Evolutionary conservation across 768 basidiomycete species (phyloP), one percentile per base, ranked within the genome.

Genomic region (Tricholoma sp.): DNA sequence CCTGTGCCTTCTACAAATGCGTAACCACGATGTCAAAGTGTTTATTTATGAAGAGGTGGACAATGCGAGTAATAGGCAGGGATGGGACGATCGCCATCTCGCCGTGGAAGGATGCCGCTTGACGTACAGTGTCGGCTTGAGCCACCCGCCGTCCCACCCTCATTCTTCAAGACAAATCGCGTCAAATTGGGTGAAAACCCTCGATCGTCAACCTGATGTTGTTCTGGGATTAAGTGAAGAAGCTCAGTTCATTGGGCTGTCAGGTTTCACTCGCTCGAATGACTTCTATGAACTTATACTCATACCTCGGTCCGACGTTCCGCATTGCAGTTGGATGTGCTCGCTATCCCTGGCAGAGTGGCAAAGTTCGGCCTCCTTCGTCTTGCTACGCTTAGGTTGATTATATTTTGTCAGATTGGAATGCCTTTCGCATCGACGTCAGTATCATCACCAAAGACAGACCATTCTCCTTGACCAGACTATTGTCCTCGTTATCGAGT

Each of bases 381-480:
- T 44, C 57, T 13, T 60, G 59, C 54, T 59, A 54, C 49, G 60
- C 56, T 52, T 62, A 24, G 20, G 32, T 53, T 58, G 28, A 31
- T 59, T 59, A 9, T 34, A 61, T 70, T 56, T 33, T 39, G 39
- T 49, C 48, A 94, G 92, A 84, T 65, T 94, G 91, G 90, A 78
- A 91, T 59, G 65, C 70, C 2, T 89, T 90, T 9, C 76, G 70
- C 32, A 71, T 94, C 32, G 87, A 88, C 24, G 70, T 94, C 42
- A 82, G 79, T 52, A 77, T 94, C 37, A 88, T 93, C 54, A 94
- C 92, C 0, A 84, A 91, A 61, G 77, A 88, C 63, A 80, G 92
- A 32, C 85, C 91, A 8, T 66, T 70, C 20, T 94, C 93, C 1
- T 80, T 94, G 1, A 64, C 63, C 12, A 85, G 92, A 10, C 76